Base-by-base conservation (phyloP, 371 early-diverging fungal genomes). In the Circinella minor region DNA sequence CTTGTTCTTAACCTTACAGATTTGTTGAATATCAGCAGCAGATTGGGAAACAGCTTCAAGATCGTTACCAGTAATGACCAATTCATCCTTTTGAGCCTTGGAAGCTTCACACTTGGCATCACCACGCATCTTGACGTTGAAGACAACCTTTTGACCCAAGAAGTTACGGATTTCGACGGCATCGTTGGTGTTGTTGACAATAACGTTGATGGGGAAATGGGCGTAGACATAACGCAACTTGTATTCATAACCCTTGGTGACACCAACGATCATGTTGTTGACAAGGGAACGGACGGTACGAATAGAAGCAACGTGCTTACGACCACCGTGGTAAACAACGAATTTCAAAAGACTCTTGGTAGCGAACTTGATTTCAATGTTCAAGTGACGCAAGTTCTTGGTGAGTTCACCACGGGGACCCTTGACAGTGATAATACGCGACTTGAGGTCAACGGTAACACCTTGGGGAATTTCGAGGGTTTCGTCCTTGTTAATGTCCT, bases 151-250 rank as follows among this genome's bases (percentile, higher is more conserved):
- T 86, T 99, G 96, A 81, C 99, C 99, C 77, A 99, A 89, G 89
- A 99, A 99, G 93, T 99, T 99, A 81, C 99, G 96, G 86, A 99
- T 95, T 87, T 99, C 98, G 60, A 98, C 92, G 37, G 81, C 83
- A 77, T 92, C 91, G 65, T 91, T 93, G 74, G 87, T 88, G 73
- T 96, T 92, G 72, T 88, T 83, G 71, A 99, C 92, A 82, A 93
- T 95, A 73, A 95, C 94, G 89, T 96, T 97, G 91, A 99, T 99
- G 85, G 99, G 99, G 89, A 99, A 99, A 89, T 99, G 99, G 72
- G 99, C 99, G 79, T 99, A 99, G 65, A 98, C 99, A 78, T 95
- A 98, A 78, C 99, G 98, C 95, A 99, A 93, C 91, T 96, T 98
- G 94, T 99, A 99, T 86, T 94, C 90, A 91, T 92, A 99, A 66